A percentile compares a stretch with the other conserved stretches of the same genome.
Conservation (phyloP, 163 green algal genomes). For the Chlorella variabilis region DNA sequence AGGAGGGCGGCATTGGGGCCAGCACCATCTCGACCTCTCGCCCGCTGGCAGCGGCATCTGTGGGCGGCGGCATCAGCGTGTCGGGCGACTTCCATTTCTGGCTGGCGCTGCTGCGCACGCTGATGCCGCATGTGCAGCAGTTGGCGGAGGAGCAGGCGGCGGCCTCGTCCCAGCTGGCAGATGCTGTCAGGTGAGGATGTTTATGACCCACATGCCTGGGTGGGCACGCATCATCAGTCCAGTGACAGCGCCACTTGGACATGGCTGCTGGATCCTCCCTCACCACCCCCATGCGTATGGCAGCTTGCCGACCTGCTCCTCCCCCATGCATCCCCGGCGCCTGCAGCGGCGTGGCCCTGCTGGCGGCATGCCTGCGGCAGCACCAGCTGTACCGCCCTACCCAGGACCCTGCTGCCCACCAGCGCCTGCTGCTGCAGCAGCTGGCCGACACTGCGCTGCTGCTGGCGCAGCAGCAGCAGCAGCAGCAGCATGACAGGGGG, state of each 20-base stretch:
- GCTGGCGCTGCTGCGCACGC: slow-evolving; percentile 20
- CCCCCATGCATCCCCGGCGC: no score
- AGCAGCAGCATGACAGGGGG: neutral
- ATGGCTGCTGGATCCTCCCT: no score
- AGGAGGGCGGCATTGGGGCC: neutral
- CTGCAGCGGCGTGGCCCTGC: slow-evolving; percentile 8
- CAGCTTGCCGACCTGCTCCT: no score
- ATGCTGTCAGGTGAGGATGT: neutral
- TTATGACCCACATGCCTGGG: no score
- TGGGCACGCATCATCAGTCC: no score
- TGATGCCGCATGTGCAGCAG: slow-evolving; percentile 13
- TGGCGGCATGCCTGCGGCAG: neutral
- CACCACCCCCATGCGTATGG: no score
- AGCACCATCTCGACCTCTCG: neutral
- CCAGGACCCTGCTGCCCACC: slow-evolving; percentile 29
- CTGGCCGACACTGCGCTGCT: slow-evolving; percentile 1
- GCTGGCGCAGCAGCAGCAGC: neutral
- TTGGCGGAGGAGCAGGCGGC: neutral
- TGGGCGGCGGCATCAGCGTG: neutral
- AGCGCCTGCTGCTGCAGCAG: slow-evolving; percentile 37
- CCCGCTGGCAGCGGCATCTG: neutral
- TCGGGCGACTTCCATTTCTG: slow-evolving; percentile 43
- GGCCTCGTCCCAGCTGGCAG: neutral
- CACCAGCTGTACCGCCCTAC: slow-evolving; percentile 49
- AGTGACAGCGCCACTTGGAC: no score